Base-by-base conservation (phyloP, 225 moss, liverwort and hornwort species). In the Anthoceros angustus region DNA sequence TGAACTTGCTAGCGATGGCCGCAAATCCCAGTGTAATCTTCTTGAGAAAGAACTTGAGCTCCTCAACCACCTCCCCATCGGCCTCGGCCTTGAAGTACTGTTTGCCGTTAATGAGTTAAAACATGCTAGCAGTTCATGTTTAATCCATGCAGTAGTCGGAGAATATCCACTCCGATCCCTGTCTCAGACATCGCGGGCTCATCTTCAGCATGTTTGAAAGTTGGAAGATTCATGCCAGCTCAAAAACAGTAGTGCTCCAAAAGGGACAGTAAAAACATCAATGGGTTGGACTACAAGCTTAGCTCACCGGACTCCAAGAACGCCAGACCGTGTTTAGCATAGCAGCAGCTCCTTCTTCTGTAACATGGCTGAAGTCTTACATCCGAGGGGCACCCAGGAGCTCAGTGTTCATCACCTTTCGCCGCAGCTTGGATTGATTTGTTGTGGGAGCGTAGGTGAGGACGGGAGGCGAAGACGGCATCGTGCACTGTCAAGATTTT, bases 91-190 rank as follows among this genome's bases (percentile, higher is more conserved):
- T 40, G 12, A 40, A 40, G 16, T n/a, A 42, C 9, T 20, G 42
- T 41, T 66, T 66, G 5, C 65, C 65, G 41, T 39, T 39, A 38
- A 66, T 39, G 8, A 40, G 40, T 11, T 4, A 10, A 40, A 12
- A 32, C 40, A 66, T 66, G 7, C 41, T 39, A 20, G n/a, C n/a
- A n/a, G 40, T 66, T 66, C 41, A 40, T 66, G 20, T 40, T 66
- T 14, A 15, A 12, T 12, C 20, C 10, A 66, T 66, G 65, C 41
- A 66, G 21, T 2, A 41, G 40, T 15, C 39, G 65, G 41, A 38
- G 40, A 40, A 66, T 0, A 40, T 66, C 20, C 5, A 66, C 40
- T 21, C 0, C 21, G 12, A 55, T 62, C 5, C 65, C 5, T 32
- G 6, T 26, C n/a, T n/a, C 40, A 16, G 32, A 41, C 32, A 21